Evolutionary conservation across 257 asterid genomes (phyloP).

Genomic region (Solanum paucissectum): DNA sequence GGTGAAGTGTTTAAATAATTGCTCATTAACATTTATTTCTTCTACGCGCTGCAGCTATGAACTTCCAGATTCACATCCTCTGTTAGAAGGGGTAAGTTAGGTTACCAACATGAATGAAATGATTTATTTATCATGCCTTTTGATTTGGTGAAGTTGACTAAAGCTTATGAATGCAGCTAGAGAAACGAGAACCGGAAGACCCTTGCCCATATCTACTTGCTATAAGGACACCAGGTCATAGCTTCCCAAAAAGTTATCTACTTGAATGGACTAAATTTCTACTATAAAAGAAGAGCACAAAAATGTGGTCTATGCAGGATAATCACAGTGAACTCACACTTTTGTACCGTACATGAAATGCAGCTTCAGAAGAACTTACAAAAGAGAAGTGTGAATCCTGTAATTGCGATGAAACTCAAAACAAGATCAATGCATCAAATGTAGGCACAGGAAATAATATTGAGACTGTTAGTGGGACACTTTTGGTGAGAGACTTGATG

Average conservation of each 20-base stretch:
- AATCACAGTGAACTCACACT: not conserved
- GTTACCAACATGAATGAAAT: not conserved
- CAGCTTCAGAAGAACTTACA: not conserved
- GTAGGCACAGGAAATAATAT: not conserved
- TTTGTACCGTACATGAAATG: not conserved
- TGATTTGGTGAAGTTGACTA: not conserved
- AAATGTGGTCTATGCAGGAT: not conserved
- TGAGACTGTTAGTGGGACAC: slow-evolving; percentile 17
- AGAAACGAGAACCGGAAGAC: slow-evolving; percentile 10
- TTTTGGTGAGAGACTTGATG: slow-evolving; percentile 13
- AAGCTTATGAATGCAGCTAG: slow-evolving; percentile 11
- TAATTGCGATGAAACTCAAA: not conserved
- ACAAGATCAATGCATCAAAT: not conserved
- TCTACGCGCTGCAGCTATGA: slow-evolving; percentile 8
- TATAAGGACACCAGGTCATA: slow-evolving; percentile 17
- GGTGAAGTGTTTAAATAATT: not conserved
- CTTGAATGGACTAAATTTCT: not conserved
- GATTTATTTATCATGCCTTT: not conserved
- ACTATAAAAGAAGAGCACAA: not conserved
- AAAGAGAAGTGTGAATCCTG: not conserved
- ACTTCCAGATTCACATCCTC: slow-evolving; percentile 15
- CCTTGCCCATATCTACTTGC: slow-evolving; percentile 18
- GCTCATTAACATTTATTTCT: not conserved
- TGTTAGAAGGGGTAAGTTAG: slow-evolving; percentile 15
- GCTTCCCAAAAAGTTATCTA: not conserved